These are phyloP conservation scores for Chenopodium album DNA, from an alignment of 148 eudicot genomes.

Conservation along the genomic window DNA sequence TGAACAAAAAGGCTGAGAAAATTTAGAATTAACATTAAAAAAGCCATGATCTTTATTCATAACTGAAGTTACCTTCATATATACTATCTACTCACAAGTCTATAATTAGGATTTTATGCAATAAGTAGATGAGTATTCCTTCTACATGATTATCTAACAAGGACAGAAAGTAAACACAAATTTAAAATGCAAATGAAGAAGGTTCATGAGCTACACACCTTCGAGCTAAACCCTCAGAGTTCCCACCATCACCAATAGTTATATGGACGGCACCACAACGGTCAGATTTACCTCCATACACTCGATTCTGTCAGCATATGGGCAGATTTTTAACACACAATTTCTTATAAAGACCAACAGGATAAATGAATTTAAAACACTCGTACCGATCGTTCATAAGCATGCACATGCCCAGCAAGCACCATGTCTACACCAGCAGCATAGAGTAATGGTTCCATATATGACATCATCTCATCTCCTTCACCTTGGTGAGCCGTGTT, in stretches of 20 bases:
- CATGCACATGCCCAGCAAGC: constrained; percentile 92
- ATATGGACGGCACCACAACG: constrained; percentile 92
- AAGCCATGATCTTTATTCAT: not conserved
- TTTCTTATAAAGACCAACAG: not conserved
- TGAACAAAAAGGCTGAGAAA: not conserved
- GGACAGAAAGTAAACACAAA: not conserved
- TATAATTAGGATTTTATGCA: not conserved
- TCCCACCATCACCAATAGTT: constrained; percentile 98
- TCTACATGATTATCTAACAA: not conserved
- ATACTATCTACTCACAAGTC: not conserved
- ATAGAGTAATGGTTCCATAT: constrained; percentile 82
- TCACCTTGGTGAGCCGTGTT: constrained; percentile 92
- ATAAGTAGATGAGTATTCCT: not conserved
- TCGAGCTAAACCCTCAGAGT: constrained; percentile 85
- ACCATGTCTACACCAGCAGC: constrained; percentile 91
- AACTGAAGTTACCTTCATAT: not conserved
- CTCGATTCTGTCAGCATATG: constrained; percentile 56
- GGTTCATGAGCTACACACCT: constrained; percentile 39
- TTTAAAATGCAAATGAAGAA: not conserved
- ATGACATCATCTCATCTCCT: constrained; percentile 83
- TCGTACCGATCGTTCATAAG: constrained; percentile 92
- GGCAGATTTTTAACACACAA: not conserved
- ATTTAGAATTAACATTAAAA: not conserved
- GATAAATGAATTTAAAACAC: not conserved
- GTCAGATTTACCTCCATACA: constrained; percentile 57